phyloP scores from a whole-genome alignment of 164 flowering plant species.

The Piper longum region DNA sequence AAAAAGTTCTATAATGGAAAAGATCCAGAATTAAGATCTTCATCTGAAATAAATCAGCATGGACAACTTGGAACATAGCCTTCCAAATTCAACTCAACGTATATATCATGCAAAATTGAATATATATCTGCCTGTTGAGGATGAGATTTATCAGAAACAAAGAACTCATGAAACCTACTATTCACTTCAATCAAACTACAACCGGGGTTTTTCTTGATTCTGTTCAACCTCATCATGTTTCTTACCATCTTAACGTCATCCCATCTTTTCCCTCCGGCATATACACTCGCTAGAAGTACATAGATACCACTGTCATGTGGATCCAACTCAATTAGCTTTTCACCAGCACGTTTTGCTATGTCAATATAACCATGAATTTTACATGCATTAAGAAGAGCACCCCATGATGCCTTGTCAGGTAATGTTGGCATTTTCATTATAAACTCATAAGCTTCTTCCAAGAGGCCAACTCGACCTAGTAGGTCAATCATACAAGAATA shows the following conservation, averaged over 20 bases:
- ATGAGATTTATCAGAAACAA: not conserved
- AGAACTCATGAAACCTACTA: slow-evolving; percentile 32
- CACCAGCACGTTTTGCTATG: slow-evolving; percentile 31
- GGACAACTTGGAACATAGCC: slow-evolving; percentile 16
- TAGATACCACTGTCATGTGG: slow-evolving; percentile 42
- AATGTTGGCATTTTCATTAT: slow-evolving; percentile 37
- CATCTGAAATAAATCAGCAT: slow-evolving; percentile 6
- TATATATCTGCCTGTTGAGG: slow-evolving; percentile 26
- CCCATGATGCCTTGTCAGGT: slow-evolving; percentile 42
- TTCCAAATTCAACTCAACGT: slow-evolving; percentile 17
- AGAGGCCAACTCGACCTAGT: slow-evolving; percentile 32
- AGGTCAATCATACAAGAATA: slow-evolving; percentile 44
- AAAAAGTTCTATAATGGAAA: not conserved
- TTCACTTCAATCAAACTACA: slow-evolving; percentile 33
- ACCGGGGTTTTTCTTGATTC: slow-evolving; percentile 41
- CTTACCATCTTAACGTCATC: slow-evolving; percentile 37
- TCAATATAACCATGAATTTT: slow-evolving; percentile 35
- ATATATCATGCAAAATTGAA: slow-evolving; percentile 20
- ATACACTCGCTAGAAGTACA: slow-evolving; percentile 27
- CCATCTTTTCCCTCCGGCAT: slow-evolving; percentile 32
- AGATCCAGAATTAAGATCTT: slow-evolving; percentile 3
- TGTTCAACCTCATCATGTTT: slow-evolving; percentile 31
- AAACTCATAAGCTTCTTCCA: slow-evolving; percentile 33
- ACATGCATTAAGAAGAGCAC: slow-evolving; percentile 47
- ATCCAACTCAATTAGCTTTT: slow-evolving; percentile 24